Evolutionary conservation across 2,329 filamentous ascomycete genomes (phyloP).

Genomic region (Fusarium sambucinum): DNA sequence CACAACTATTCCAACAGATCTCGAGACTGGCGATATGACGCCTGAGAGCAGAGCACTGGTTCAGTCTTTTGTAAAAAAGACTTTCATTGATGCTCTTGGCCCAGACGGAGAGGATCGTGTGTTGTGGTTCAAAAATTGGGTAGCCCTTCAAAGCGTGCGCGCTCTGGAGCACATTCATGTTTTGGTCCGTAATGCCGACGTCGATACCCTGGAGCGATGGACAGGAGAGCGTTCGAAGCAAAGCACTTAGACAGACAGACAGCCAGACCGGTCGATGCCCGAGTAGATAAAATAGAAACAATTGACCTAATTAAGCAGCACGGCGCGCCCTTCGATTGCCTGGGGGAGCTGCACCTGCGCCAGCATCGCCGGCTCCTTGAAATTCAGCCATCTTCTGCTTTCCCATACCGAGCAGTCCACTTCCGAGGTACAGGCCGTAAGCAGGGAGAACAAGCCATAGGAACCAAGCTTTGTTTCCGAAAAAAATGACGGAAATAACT

Average conservation of each 20-base stretch:
- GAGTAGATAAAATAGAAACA: constrained; percentile 24
- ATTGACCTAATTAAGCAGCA: constrained; percentile 56
- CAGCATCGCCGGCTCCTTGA: constrained; percentile 51
- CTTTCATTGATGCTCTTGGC: constrained; percentile 72
- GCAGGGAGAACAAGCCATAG: constrained; percentile 67
- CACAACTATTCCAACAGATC: constrained; percentile 79
- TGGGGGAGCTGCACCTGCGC: constrained; percentile 53
- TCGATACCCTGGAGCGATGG: constrained; percentile 66
- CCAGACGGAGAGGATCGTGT: constrained; percentile 64
- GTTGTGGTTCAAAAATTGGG: constrained; percentile 97
- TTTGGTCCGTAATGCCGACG: constrained; percentile 67
- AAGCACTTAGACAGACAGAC: constrained; percentile 39
- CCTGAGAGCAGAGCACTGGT: constrained; percentile 73
- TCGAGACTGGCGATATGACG: constrained; percentile 78
- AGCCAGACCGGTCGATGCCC: constrained; percentile 2
- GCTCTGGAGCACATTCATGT: constrained; percentile 92
- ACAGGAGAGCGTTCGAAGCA: constrained; percentile 60
- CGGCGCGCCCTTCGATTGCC: constrained; percentile 68
- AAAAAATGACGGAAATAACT: constrained; percentile 75
- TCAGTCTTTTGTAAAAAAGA: constrained; percentile 75
- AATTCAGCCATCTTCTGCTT: constrained; percentile 65
- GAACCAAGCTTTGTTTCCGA: constrained; percentile 81
- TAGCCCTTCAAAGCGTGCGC: constrained; percentile 86
- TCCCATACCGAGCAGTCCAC: constrained; percentile 65
- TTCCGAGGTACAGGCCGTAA: constrained; percentile 67